Percentiles rank a stretch among this genome's conserved stretches.
Evolutionary conservation across 2,329 filamentous ascomycete species (phyloP).

Genomic region (Colletotrichum sp.): DNA sequence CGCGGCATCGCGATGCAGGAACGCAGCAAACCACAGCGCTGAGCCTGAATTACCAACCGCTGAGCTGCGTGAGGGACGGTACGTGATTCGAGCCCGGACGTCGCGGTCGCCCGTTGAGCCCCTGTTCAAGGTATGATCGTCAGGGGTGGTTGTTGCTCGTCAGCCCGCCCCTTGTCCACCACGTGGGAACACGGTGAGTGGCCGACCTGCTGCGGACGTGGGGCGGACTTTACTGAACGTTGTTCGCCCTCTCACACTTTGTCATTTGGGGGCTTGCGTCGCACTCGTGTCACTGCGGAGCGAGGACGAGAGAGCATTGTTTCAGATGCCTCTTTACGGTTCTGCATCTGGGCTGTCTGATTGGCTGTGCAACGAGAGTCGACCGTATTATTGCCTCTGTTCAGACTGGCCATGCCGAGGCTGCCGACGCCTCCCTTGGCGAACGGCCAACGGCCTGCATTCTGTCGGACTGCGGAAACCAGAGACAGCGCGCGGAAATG

Average conservation of each 20-base stretch:
- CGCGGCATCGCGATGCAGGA: not conserved
- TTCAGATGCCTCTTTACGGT: conserved; percentile 14
- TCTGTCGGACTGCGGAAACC: not conserved
- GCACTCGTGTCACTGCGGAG: conserved; percentile 17
- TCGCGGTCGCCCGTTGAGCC: not conserved
- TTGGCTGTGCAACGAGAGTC: conserved; percentile 3
- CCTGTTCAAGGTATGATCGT: conserved; percentile 14
- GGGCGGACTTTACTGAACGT: not conserved
- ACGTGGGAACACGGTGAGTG: conserved; percentile 17
- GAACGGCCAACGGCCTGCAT: not conserved
- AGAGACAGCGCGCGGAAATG: not conserved
- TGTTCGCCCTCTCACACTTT: not conserved
- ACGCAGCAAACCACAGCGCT: not conserved
- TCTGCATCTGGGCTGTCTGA: not conserved
- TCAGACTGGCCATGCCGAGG: not conserved
- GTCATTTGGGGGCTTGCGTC: conserved; percentile 11
- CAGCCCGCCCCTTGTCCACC: conserved; percentile 13
- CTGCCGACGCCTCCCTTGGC: conserved; percentile 2
- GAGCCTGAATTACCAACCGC: not conserved
- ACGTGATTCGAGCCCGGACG: not conserved
- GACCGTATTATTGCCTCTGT: not conserved
- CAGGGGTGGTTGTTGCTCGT: conserved; percentile 12
- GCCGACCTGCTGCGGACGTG: not conserved
- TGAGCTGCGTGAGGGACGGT: not conserved
- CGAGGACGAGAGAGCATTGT: conserved; percentile 5